A percentile compares a stretch with the other conserved stretches of the same genome.
phyloP scores from a whole-genome alignment of 371 early-diverging fungal genomes.

The Gilbertella persicaria region DNA sequence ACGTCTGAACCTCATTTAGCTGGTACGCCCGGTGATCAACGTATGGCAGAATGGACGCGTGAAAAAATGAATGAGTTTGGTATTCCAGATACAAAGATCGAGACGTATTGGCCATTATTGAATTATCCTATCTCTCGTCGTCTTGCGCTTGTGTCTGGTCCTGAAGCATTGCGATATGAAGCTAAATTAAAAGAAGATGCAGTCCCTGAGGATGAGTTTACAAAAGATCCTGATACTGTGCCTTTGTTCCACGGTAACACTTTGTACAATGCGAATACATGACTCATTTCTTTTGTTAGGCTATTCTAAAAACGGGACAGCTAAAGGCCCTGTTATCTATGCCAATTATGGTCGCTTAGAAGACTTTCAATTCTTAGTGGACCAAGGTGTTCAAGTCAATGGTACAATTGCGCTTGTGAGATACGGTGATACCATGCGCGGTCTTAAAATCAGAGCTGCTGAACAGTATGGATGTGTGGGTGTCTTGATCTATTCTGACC shows the following conservation, averaged over 20 bases:
- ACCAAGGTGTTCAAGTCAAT: constrained; percentile 48
- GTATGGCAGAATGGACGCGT: constrained; percentile 60
- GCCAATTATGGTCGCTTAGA: constrained; percentile 67
- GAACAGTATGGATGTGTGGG: constrained; percentile 61
- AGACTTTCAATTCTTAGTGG: constrained; percentile 59
- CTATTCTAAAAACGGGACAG: constrained; percentile 65
- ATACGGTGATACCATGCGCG: constrained; percentile 63
- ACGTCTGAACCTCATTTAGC: constrained; percentile 61
- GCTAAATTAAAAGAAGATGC: constrained; percentile 58
- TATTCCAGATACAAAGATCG: constrained; percentile 50
- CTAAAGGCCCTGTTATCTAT: constrained; percentile 63
- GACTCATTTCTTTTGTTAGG: constrained; percentile 5
- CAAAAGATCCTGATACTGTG: constrained; percentile 46
- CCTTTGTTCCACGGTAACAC: constrained; percentile 62
- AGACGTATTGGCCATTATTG: constrained; percentile 62
- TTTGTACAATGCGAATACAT: background rate
- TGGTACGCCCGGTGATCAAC: constrained; percentile 50
- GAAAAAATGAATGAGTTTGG: constrained; percentile 57
- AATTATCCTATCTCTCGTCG: constrained; percentile 60
- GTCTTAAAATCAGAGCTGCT: constrained; percentile 67
- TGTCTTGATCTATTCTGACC: constrained; percentile 66
- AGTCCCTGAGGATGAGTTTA: constrained; percentile 59
- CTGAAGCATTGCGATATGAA: constrained; percentile 50
- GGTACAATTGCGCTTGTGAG: constrained; percentile 65
- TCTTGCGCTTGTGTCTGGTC: constrained; percentile 58